These are phyloP conservation scores for Xylariaceae sp. DNA, from an alignment of 2,329 filamentous ascomycete genomes.

Conservation along the genomic window DNA sequence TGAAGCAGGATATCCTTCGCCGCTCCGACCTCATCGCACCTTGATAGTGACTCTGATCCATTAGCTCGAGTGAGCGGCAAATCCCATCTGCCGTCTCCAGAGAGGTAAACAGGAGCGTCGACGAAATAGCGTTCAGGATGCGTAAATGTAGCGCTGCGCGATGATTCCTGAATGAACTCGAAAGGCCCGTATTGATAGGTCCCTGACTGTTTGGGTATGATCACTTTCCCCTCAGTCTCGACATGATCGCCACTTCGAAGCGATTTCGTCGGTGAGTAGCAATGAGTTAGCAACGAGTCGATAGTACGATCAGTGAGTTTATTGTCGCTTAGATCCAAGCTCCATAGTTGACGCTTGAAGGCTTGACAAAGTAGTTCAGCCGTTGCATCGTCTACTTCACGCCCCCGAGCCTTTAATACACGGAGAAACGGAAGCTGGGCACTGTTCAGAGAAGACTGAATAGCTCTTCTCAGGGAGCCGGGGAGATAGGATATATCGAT, in stretches of 20 bases:
- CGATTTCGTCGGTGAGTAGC: conserved; percentile 29
- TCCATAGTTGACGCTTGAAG: conserved; percentile 45
- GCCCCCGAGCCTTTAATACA: conserved; percentile 45
- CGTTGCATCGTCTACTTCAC: conserved; percentile 41
- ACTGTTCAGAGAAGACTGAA: conserved; percentile 32
- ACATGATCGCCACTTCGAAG: conserved; percentile 37
- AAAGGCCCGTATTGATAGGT: conserved; percentile 38
- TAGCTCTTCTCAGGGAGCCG: conserved; percentile 38
- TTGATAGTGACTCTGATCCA: conserved; percentile 28
- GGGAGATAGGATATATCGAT: conserved; percentile 48
- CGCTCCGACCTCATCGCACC: conserved; percentile 31
- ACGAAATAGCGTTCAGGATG: conserved; percentile 44
- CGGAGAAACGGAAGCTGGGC: conserved; percentile 41
- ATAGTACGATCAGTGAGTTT: conserved; percentile 43
- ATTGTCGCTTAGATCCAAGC: conserved; percentile 50
- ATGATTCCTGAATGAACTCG: conserved; percentile 43
- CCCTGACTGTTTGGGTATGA: conserved; percentile 26
- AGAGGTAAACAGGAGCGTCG: conserved; percentile 42
- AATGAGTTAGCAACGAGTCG: conserved; percentile 29
- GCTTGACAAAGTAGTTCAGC: conserved; percentile 32
- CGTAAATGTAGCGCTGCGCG: conserved; percentile 38
- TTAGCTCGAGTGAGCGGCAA: conserved; percentile 33
- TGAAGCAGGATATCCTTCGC: conserved; percentile 31
- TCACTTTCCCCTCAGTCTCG: conserved; percentile 43
- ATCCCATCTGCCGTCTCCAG: conserved; percentile 24